Percentiles rank a stretch among this genome's conserved stretches.
phyloP scores from a whole-genome alignment of 2,329 filamentous ascomycete genomes.

The Phyllosticta citrichinensis region DNA sequence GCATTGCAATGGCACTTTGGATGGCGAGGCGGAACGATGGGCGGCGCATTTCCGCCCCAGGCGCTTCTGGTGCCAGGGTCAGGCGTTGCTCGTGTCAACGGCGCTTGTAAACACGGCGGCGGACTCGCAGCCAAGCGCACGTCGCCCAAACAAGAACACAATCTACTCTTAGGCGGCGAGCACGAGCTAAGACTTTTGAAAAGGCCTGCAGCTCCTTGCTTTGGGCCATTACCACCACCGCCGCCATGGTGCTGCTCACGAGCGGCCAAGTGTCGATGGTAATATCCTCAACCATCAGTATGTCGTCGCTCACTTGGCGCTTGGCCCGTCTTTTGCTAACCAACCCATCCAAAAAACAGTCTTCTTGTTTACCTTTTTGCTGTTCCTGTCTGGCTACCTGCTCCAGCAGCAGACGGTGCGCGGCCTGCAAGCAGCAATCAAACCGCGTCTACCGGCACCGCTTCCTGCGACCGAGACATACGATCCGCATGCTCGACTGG shows the following conservation, averaged over 20 bases:
- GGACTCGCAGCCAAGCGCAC: not conserved
- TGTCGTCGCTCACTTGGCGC: conserved; percentile 15
- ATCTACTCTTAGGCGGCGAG: not conserved
- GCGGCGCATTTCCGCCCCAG: not conserved
- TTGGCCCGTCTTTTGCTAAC: not conserved
- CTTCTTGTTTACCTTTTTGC: conserved; percentile 64
- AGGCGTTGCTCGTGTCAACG: not conserved
- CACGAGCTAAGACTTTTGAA: not conserved
- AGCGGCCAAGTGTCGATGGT: conserved; percentile 61
- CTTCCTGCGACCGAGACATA: conserved; percentile 20
- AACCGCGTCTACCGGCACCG: conserved; percentile 38
- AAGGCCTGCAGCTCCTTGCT: not conserved
- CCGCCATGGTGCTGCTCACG: conserved; percentile 46
- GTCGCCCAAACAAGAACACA: not conserved
- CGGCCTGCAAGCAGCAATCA: conserved; percentile 65
- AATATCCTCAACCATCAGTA: conserved; percentile 55
- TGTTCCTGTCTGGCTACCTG: conserved; percentile 81
- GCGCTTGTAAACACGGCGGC: not conserved
- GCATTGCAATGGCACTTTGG: too few species aligned
- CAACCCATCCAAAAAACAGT: conserved; percentile 37
- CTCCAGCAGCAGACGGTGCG: conserved; percentile 79
- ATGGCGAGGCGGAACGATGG: not conserved
- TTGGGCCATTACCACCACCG: not conserved
- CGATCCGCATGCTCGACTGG: conserved; percentile 7
- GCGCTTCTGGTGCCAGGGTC: not conserved